Base-by-base conservation (phyloP, 1,284 basidiomycete genomes). In the Tranzscheliella williamsii region DNA sequence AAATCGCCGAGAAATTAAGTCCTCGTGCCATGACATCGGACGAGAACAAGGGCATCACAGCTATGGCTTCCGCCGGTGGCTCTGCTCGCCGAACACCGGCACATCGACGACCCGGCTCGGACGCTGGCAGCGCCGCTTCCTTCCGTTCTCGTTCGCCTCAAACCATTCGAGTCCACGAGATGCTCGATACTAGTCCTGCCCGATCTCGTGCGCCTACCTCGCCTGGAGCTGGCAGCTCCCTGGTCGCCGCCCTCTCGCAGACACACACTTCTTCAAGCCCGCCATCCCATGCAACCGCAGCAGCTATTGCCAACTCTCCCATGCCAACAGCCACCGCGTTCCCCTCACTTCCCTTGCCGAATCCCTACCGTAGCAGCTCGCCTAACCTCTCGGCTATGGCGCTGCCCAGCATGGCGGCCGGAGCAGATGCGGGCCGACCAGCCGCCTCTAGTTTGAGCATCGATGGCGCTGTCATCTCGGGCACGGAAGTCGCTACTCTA, bases 401-500 rank as follows among this genome's bases (percentile, higher is more conserved):
- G 11, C 48, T 62, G 9, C 52, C 58, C 8, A 55, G 51, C 18
- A 43, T 62, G 12, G 44, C 53, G 3, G 43, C 61, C 8, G 53
- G 54, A 2, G 45, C 48, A 11, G 56, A 65, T 29, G 62, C 51
- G 2, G 62, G 62, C 5, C 51, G 62, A 13, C 62, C 62, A 1
- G 62, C 62, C 9, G 43, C 51, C 0, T 65, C 63, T 12, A 74
- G 70, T 30, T 39, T 76, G 42, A 73, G 70, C 38, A 73, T 76
- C 43, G 73, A 76, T 31, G 73, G 73, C n/a, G 73, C 73, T 22
- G 52, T 76, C 48, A 74, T 76, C 38, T 54, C 63, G 3, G 65
- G 60, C 8, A 50, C 61, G 34, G 64, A 70, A 20, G 62, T 63
- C 1, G 73, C 73, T 18, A 70, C 58, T 7, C 33, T 58, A 17